These are phyloP conservation scores for Hevea brasiliensis DNA, from an alignment of 345 rosid genomes.

Conservation along the genomic window DNA sequence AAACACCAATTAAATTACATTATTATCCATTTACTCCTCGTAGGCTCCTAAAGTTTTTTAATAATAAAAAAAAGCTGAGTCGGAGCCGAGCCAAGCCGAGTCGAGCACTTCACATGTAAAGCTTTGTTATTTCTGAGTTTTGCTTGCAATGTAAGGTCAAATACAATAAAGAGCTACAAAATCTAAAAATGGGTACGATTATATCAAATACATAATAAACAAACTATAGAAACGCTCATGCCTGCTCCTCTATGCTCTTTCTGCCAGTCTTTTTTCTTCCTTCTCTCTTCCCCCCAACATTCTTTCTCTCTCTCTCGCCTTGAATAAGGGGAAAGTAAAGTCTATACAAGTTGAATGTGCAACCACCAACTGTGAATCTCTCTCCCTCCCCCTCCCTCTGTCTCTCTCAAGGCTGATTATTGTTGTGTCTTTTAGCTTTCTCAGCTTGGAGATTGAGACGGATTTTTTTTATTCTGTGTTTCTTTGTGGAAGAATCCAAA, in stretches of 20 bases:
- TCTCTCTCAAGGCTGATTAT: constrained; percentile 19
- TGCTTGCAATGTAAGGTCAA: too few species aligned
- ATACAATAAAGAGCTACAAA: neutral
- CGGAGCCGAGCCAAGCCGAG: constrained; percentile 6
- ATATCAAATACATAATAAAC: constrained; percentile 28
- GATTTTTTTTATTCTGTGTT: constrained; percentile 23
- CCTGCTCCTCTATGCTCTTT: constrained; percentile 29
- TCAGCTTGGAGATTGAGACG: constrained; percentile 28
- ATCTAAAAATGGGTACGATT: constrained; percentile 9
- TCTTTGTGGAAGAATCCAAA: constrained; percentile 16
- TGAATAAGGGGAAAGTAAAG: constrained; percentile 47
- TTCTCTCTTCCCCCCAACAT: neutral
- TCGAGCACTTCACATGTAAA: too few species aligned
- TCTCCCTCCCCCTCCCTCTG: constrained; percentile 21
- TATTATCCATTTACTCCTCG: too few species aligned
- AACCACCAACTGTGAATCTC: constrained; percentile 31
- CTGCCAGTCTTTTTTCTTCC: constrained; percentile 3
- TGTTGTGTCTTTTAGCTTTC: constrained; percentile 17
- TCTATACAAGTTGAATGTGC: constrained; percentile 44
- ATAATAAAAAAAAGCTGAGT: too few species aligned
- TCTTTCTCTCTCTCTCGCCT: constrained; percentile 34
- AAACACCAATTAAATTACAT: too few species aligned
- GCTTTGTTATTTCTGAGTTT: too few species aligned
- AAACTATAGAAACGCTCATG: constrained; percentile 24
- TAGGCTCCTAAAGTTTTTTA: too few species aligned